Evolutionary conservation across 306 rosid genomes (phyloP), one percentile per base, ranked within the genome.

Genomic region (Malus sylvestris): DNA sequence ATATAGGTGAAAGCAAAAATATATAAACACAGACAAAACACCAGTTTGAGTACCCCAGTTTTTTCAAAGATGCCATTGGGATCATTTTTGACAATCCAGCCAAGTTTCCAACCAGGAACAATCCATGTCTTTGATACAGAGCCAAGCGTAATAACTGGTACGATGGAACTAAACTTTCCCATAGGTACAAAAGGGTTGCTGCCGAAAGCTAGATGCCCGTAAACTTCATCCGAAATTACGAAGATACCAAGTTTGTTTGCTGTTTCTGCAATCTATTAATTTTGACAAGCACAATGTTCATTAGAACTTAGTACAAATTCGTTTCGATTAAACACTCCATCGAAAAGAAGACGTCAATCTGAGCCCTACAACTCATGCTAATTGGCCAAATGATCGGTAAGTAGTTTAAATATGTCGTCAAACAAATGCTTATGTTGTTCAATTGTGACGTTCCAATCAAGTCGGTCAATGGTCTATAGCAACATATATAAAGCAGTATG

Each of bases 21-120:
- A 40, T 8, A 8, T 8, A 40, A 9, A 40, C 44, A 40, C 22
- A 64, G 14, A 67, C 15, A 30, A 15, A 32, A 49, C 5, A 25
- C 42, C 13, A 35, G 60, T 58, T 14, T 27, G 53, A 2, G 20
- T 14, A 90, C 96, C 89, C 91, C 87, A 20, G 88, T 63, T 80
- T 85, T 74, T 18, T 72, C 74, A 51, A 88, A 81, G 68, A 88
- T 79, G 70, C 80, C 85, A 65, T 58, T 44, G 33, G 90, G 86
- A 73, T 90, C 96, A 67, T 76, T 80, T 72, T 82, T 79, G 77
- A 86, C 88, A 38, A 90, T 76, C 93, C 90, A 90, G 30, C 96
- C 93, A 74, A 84, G n/a, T 80, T 88, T 82, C 96, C 89, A 88
- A 70, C 96, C 96, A 57, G 91, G 92, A 86, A 90, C 82, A 70